These are phyloP conservation scores for Aspergillus sp. DNA, from an alignment of 2,329 filamentous ascomycete species.

Conservation along the genomic window DNA sequence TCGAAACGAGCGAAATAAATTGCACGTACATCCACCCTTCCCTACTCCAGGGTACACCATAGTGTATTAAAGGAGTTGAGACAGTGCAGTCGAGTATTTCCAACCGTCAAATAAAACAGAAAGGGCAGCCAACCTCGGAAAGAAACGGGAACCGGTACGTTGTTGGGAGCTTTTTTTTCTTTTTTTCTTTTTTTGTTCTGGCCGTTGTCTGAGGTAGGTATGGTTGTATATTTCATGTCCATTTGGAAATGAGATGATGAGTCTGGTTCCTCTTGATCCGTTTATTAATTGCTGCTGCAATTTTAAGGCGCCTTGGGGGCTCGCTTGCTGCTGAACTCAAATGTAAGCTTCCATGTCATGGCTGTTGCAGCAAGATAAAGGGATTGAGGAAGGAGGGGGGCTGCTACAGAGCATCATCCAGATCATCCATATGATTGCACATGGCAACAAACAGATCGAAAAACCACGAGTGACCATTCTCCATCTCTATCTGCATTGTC, in stretches of 20 bases:
- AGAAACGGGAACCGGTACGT: slow-evolving; percentile 30
- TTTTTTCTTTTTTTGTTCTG: no score
- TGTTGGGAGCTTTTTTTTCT: slow-evolving; percentile 11
- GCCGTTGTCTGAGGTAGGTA: no score
- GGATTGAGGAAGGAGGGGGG: slow-evolving; percentile 7
- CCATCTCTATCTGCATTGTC: slow-evolving; percentile 98
- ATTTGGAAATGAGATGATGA: no score
- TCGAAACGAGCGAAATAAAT: no score
- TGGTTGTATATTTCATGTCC: no score
- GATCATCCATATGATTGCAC: slow-evolving; percentile 96
- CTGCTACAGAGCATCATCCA: slow-evolving; percentile 72
- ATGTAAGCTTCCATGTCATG: slow-evolving; percentile 10
- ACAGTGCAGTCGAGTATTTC: slow-evolving; percentile 10
- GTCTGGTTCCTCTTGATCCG: no score
- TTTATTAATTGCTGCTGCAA: no score
- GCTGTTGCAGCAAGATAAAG: slow-evolving; percentile 6
- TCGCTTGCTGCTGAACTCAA: slow-evolving; percentile 29
- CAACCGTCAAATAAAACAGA: slow-evolving; percentile 31
- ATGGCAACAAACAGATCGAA: slow-evolving; percentile 97
- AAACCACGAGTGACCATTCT: slow-evolving; percentile 87
- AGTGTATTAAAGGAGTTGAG: slow-evolving; percentile 11
- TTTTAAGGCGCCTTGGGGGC: no score
- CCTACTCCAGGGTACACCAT: no score
- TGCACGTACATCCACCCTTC: no score
- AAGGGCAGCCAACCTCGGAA: slow-evolving; percentile 39